Percentiles rank a stretch among this genome's conserved stretches.
phyloP scores from a whole-genome alignment of 306 rosid species.

The Medicago ruthenica region DNA sequence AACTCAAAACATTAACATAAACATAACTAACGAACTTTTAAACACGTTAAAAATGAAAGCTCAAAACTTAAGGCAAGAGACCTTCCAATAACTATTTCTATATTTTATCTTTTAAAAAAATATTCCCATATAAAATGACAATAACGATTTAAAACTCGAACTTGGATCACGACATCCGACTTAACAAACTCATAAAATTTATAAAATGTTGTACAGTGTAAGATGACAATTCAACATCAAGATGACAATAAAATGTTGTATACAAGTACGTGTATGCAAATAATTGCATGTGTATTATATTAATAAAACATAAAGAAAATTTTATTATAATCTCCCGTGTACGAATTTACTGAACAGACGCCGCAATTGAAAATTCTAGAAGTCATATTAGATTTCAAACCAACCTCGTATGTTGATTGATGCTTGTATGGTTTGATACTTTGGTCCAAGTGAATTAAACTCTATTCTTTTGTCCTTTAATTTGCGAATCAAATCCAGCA shows the following conservation, averaged over 20 bases:
- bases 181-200: no score
- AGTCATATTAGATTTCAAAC: conserved; percentile 2
- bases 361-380: conserved; percentile 1
- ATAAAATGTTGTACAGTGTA: no score
- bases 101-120: no score
- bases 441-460: neutral
- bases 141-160: no score
- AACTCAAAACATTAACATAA: no score
- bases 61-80: no score
- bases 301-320: neutral
- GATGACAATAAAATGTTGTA: neutral
- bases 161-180: no score
- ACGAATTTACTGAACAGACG: neutral
- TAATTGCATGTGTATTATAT: neutral
- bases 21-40: no score
- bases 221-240: neutral
- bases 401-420: neutral
- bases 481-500: neutral
- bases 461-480: neutral
- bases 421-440: neutral
- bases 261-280: neutral
- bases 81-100: no score
- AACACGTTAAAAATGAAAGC: no score
- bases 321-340: neutral
- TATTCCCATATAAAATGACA: no score